Conservation (phyloP, 106 monocot genomes). For the Cymbidium sinense region DNA sequence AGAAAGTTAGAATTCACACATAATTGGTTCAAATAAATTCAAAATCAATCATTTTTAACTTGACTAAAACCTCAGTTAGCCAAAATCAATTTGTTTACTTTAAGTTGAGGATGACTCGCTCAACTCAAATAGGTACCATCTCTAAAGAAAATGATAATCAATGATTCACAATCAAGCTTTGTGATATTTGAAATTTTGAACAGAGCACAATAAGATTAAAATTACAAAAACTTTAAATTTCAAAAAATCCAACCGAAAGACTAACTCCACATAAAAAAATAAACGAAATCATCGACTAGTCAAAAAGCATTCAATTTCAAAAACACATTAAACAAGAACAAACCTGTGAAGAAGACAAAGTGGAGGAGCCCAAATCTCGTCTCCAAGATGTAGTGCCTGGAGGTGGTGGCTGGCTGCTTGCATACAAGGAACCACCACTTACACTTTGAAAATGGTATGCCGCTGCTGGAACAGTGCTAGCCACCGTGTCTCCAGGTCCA, state of each 20-base stretch:
- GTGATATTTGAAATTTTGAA: neutral
- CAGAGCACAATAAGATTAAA: neutral
- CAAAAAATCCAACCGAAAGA: neutral
- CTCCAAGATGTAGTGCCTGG: slow-evolving; percentile 96
- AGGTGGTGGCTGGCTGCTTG: slow-evolving; percentile 84
- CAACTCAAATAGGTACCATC: neutral
- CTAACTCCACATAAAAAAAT: neutral
- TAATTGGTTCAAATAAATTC: neutral
- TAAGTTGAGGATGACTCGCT: neutral
- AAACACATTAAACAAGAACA: slow-evolving; percentile 1
- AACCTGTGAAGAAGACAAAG: slow-evolving; percentile 57
- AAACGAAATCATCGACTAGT: neutral
- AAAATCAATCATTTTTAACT: neutral
- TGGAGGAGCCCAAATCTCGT: slow-evolving; percentile 31
- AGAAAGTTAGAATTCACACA: neutral
- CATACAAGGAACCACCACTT: slow-evolving; percentile 38
- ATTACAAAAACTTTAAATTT: neutral
- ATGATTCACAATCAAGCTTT: neutral
- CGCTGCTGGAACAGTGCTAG: slow-evolving; percentile 15
- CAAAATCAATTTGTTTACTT: neutral
- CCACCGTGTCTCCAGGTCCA: slow-evolving; percentile 29
- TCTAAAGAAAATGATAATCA: neutral
- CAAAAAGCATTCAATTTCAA: neutral
- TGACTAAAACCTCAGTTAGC: neutral
- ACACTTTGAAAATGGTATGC: slow-evolving; percentile 19